Evolutionary conservation across 192 early-diverging fungal species (phyloP).

Genomic region (Allomyces arbusculus): DNA sequence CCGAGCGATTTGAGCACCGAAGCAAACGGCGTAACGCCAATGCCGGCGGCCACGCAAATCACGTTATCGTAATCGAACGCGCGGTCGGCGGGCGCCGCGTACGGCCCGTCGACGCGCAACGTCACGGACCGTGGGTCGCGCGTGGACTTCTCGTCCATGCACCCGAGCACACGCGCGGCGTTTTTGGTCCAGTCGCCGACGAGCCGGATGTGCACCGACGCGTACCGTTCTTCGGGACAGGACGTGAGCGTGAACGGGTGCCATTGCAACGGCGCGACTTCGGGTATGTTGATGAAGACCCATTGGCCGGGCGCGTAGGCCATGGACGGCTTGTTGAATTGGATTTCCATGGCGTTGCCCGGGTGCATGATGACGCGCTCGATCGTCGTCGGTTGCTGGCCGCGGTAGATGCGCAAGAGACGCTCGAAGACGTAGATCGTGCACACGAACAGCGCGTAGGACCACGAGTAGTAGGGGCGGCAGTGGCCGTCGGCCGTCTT

Average conservation of each 20-base stretch:
- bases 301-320: slow-evolving; percentile 47
- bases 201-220: slow-evolving; percentile 58
- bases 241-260: slow-evolving; percentile 61
- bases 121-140: not conserved
- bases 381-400: slow-evolving; percentile 30
- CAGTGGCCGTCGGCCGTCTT: slow-evolving; percentile 13
- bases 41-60: slow-evolving; percentile 54
- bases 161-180: slow-evolving; percentile 41
- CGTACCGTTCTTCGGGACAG: slow-evolving; percentile 51
- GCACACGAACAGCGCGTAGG: slow-evolving; percentile 4
- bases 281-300: slow-evolving; percentile 49
- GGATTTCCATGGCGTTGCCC: slow-evolving; percentile 47
- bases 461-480: slow-evolving; percentile 3
- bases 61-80: slow-evolving; percentile 54
- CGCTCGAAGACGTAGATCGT: slow-evolving; percentile 41
- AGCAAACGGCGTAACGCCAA: slow-evolving; percentile 61
- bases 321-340: slow-evolving; percentile 30
- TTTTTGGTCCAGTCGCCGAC: slow-evolving; percentile 50
- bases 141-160: slow-evolving; percentile 17
- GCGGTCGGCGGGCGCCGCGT: slow-evolving; percentile 45
- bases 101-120: slow-evolving; percentile 44
- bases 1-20: slow-evolving; percentile 52
- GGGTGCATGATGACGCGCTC: slow-evolving; percentile 57
- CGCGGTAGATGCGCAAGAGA: slow-evolving; percentile 35
- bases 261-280: slow-evolving; percentile 49